phyloP scores from a whole-genome alignment of 306 rosid genomes.

The Sicyos edulis region DNA sequence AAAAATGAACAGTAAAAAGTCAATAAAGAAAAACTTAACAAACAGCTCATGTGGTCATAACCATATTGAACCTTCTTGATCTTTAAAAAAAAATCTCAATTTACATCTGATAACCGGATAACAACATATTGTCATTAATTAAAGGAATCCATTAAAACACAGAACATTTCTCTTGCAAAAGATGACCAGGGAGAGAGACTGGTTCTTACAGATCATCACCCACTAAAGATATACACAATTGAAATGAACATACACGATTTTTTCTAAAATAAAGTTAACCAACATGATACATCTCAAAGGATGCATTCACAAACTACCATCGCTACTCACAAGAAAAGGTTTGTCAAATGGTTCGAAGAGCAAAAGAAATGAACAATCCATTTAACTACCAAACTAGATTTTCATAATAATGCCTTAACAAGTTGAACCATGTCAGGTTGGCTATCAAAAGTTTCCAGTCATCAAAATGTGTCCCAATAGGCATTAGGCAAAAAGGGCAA shows the following conservation, averaged over 20 bases:
- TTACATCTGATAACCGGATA: not conserved
- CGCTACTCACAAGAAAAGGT: not conserved
- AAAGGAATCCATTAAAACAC: not conserved
- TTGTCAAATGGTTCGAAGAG: not conserved
- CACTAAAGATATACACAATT: not conserved
- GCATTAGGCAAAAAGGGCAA: not conserved
- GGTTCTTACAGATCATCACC: not conserved
- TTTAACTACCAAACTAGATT: not conserved
- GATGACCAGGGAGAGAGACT: not conserved
- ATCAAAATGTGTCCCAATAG: not conserved
- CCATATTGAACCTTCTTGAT: conserved; percentile 7
- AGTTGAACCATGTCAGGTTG: not conserved
- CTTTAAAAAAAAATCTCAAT: not conserved
- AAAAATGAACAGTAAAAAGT: conserved; percentile 32
- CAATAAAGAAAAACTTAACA: conserved; percentile 28
- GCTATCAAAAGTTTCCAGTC: not conserved
- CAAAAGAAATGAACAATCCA: not conserved
- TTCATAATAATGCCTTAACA: not conserved
- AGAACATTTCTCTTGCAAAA: conserved; percentile 8
- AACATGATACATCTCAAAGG: not conserved
- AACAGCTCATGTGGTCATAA: not conserved
- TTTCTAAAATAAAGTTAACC: not conserved
- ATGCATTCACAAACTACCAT: not conserved
- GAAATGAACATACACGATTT: not conserved
- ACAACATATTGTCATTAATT: conserved; percentile 1